phyloP scores from a whole-genome alignment of 2,329 filamentous ascomycete species.

The Conoideocrella luteorostrata region DNA sequence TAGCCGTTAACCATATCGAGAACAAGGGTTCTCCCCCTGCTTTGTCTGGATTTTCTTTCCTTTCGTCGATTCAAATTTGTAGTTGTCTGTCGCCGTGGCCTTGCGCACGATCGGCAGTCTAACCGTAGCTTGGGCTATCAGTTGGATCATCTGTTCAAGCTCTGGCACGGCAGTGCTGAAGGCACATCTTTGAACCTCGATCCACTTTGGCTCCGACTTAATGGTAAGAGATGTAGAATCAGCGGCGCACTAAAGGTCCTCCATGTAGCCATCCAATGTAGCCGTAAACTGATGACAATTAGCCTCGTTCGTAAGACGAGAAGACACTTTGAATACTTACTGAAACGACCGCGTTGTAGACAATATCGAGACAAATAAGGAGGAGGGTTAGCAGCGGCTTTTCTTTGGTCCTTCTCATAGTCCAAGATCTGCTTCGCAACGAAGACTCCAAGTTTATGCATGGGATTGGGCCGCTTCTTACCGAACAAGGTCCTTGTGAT shows the following conservation, averaged over 20 bases:
- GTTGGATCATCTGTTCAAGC: not conserved
- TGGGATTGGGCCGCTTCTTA: slow-evolving; percentile 7
- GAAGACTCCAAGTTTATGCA: slow-evolving; percentile 12
- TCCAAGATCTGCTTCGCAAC: slow-evolving; percentile 11
- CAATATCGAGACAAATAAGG: slow-evolving; percentile 13
- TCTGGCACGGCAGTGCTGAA: not conserved
- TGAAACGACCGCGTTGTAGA: slow-evolving; percentile 12
- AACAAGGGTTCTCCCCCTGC: slow-evolving; percentile 7
- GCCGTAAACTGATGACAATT: slow-evolving; percentile 11
- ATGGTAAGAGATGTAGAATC: not conserved
- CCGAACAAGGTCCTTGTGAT: slow-evolving; percentile 2
- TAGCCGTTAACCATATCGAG: slow-evolving; percentile 13
- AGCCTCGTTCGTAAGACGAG: too few relatives aligned
- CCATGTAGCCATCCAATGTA: slow-evolving; percentile 8
- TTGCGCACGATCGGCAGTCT: slow-evolving; percentile 12
- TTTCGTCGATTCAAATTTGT: not conserved
- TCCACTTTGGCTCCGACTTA: not conserved
- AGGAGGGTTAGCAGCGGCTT: slow-evolving; percentile 14
- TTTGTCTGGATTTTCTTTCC: too few relatives aligned
- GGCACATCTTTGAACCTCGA: not conserved
- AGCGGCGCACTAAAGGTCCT: not conserved
- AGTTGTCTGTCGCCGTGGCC: not conserved
- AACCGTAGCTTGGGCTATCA: slow-evolving; percentile 9
- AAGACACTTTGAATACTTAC: too few relatives aligned
- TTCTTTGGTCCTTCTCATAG: slow-evolving; percentile 6